These are phyloP conservation scores for Rhinocladiella mackenziei DNA, from an alignment of 2,329 filamentous ascomycete species.

Conservation along the genomic window DNA sequence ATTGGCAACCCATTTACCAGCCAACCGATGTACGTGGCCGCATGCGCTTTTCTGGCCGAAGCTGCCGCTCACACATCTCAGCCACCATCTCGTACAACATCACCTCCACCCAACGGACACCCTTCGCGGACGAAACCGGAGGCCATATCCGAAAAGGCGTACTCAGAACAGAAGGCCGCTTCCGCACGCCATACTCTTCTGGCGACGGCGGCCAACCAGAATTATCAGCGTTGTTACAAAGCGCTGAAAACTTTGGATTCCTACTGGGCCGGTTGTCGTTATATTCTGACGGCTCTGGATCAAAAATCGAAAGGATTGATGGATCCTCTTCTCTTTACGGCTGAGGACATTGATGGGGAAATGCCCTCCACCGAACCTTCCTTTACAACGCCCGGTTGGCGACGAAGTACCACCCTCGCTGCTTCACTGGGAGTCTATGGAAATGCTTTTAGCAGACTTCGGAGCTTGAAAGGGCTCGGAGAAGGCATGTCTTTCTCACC, in stretches of 20 bases:
- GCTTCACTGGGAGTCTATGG: conserved; percentile 30
- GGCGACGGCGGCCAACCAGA: conserved; percentile 76
- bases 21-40: conserved; percentile 87
- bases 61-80: conserved; percentile 66
- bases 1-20: conserved; percentile 85
- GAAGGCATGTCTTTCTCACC: conserved; percentile 41
- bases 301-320: conserved; percentile 84
- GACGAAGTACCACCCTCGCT: conserved; percentile 36
- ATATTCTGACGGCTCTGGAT: conserved; percentile 79
- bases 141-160: background rate
- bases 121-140: conserved; percentile 3
- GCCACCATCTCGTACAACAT: conserved; percentile 58
- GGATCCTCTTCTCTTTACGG: conserved; percentile 63
- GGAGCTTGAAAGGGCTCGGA: conserved; percentile 28
- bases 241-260: conserved; percentile 73
- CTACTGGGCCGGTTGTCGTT: conserved; percentile 83
- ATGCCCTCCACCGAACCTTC: conserved; percentile 48
- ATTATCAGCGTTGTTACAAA: conserved; percentile 83
- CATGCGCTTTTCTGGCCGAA: conserved; percentile 83
- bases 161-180: conserved; percentile 17
- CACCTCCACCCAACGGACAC: conserved; percentile 41
- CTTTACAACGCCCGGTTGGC: conserved; percentile 51
- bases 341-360: conserved; percentile 73
- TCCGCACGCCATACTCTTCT: conserved; percentile 67
- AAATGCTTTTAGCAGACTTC: conserved; percentile 7